Conservation (phyloP, 164 flowering plant genomes). For the Aristolochia fimbriata region DNA sequence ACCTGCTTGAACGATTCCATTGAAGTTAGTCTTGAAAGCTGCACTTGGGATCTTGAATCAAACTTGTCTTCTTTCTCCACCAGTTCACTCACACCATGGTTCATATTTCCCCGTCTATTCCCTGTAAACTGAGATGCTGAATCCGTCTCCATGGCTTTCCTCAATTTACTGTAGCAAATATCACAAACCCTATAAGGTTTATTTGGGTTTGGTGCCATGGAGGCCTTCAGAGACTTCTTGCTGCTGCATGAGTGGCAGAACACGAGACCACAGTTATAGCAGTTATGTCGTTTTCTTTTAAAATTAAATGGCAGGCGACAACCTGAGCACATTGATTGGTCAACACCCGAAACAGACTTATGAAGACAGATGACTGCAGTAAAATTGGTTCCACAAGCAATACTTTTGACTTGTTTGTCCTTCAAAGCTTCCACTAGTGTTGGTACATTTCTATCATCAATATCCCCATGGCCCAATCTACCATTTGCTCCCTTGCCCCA, state of each 20-base stretch:
- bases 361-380: conserved; percentile 94
- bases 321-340: conserved; percentile 97
- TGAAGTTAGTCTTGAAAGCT: conserved; percentile 63
- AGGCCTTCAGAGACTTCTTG: conserved; percentile 87
- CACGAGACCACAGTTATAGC: conserved; percentile 96
- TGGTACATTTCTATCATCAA: conserved; percentile 72
- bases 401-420: conserved; percentile 94
- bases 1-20: conserved; percentile 69
- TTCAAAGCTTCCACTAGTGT: conserved; percentile 80
- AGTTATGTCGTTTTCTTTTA: conserved; percentile 95
- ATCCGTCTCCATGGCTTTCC: conserved; percentile 65
- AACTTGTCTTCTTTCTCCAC: conserved; percentile 67
- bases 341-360: conserved; percentile 91
- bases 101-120: conserved; percentile 62
- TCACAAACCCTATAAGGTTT: conserved; percentile 98
- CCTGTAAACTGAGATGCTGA: conserved; percentile 52
- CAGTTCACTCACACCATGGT: conserved; percentile 41
- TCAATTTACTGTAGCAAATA: conserved; percentile 63
- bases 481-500: conserved; percentile 99
- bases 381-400: conserved; percentile 92
- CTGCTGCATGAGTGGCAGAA: conserved; percentile 98
- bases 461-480: conserved; percentile 88
- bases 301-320: conserved; percentile 91
- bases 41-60: conserved; percentile 56
- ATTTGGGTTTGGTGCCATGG: conserved; percentile 96